Base-by-base conservation (phyloP, 805 yeast species). In the Zygotorulaspora sp. region DNA sequence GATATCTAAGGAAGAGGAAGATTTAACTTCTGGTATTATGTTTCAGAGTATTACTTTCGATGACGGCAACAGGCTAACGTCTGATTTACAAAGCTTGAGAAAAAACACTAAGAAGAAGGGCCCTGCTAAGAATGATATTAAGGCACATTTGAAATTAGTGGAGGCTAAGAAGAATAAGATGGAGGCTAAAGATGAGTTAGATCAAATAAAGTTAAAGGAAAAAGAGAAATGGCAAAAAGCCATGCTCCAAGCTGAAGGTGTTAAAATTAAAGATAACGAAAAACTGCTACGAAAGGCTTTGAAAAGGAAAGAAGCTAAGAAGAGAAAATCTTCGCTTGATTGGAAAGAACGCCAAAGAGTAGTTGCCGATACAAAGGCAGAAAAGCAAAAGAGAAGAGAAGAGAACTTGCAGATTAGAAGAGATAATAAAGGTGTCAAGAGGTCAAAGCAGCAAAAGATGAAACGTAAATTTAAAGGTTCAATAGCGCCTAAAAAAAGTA, bases 271-370 rank as follows among this genome's bases (percentile, higher is more conserved):
- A 52, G 96, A 92, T 62, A 94, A 90, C 61, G 97, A 90, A 60
- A 80, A 78, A 56, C 66, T 92, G 51, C 73, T 92, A 62, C 82
- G 80, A 54, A 90, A 86, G 61, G 85, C 97, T 2, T 63, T 90
- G 44, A 88, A 83, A 67, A 74, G 83, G 52, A 85, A 87, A 58
- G 90, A 86, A 52, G 78, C 83, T 44, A 73, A 74, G 56, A 92
- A 92, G 70, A 75, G 84, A 55, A 85, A 80, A 68, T 82, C 94
- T 41, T 95, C 87, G 53, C 68, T 77, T 35, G 95, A 90, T 62
- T 92, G 99, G 99, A 74, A 68, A 48, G 97, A 90, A 35, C 77
- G 99, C 49, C 81, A 84, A 58, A 83, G 80, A 51, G 73, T 73
- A 24, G 96, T 92, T 10, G 76, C 77, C 41, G 84, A 80, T 50